Base-by-base conservation (phyloP, 768 basidiomycete genomes). In the Mycena metata region DNA sequence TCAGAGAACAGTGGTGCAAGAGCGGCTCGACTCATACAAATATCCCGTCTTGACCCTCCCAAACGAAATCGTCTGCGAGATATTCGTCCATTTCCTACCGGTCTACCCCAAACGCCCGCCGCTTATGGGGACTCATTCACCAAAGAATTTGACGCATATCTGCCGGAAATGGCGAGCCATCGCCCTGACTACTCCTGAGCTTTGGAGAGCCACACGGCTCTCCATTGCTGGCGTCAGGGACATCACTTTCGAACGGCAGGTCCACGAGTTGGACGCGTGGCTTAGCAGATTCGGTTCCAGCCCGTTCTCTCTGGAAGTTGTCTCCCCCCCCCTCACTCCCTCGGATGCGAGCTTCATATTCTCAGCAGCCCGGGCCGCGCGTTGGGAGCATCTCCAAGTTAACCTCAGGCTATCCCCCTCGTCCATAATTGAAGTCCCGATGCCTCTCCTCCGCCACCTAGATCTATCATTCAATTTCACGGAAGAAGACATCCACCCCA, bases 141-240 rank as follows among this genome's bases (percentile, higher is more conserved):
- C 50, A 13, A 24, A 10, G 26, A 21, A 17, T 24, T 24, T 51
- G 9, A 51, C 50, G 26, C 50, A 51, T 10, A 51, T 51, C n/a
- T 51, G 50, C 26, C 50, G 50, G 7, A 24, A 24, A 51, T 51
- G 50, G 50, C 50, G 50, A 51, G 50, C 26, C 12, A 51, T 51
- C 7, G 50, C 50, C 1, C 50, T 51, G 30, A 10, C 23, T 23
- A 45, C 43, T n/a, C 43, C 43, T 30, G 43, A 16, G 2, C 43
- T 45, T 17, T 45, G 43, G 43, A 16, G 43, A n/a, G 13, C 43
- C 16, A 45, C n/a, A 17, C 17, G 15, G 19, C 17, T 45, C 1
- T 19, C 17, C 19, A 8, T 16, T 30, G 30, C 3, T 30, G 3
- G 6, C 30, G 3, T 6, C 43, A 16, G 17, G 3, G 9, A 21